Base-by-base conservation (phyloP, 2,329 filamentous ascomycete species). In the Penicillium freii region DNA sequence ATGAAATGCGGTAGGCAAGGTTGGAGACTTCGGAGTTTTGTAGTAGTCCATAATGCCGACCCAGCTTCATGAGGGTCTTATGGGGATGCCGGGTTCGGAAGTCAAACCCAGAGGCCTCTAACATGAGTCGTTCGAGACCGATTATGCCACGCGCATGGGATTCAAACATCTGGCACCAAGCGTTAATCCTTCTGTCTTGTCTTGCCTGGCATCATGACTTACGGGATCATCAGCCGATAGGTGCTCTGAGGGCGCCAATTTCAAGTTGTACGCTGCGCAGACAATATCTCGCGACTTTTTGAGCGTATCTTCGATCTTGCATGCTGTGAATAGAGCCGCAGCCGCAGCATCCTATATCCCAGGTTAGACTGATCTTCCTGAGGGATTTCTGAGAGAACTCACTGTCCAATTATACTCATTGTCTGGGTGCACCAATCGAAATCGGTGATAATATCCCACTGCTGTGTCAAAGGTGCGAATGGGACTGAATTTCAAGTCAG, bases 241-340 rank as follows among this genome's bases (percentile, higher is more conserved):
- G 73, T 89, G 75, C 75, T 91, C 82, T 74, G 89, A 73, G 76
- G 87, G 64, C 68, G 84, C 70, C 76, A 80, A 84, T 75, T 92
- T 94, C 38, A 96, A 78, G 70, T 96, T 97, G 76, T 93, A 91
- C 25, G 91, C 88, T 1, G 92, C 92, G 57, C 91, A 95, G 17
- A 97, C 81, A 60, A 99, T 95, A 62, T 99, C 94, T 57, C 85
- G 87, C 4, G 91, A 96, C 79, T 97, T 97, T 78, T 99, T 99
- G 64, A 97, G 84, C 0, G 94, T 99, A 74, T 99, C 94, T 75
- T 99, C 94, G 45, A 95, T 92, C 78, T 99, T 99, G 81, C 93
- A 97, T 2, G 92, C 92, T 3, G 92, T 90, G 69, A 97, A 93
- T 9, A 99, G 80, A 25, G 91, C 89, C 1, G 94, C 91, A 7